Evolutionary conservation across 1,139 yeast genomes (phyloP), one percentile per base, ranked within the genome.

Genomic region (Pneumocystis canis): DNA sequence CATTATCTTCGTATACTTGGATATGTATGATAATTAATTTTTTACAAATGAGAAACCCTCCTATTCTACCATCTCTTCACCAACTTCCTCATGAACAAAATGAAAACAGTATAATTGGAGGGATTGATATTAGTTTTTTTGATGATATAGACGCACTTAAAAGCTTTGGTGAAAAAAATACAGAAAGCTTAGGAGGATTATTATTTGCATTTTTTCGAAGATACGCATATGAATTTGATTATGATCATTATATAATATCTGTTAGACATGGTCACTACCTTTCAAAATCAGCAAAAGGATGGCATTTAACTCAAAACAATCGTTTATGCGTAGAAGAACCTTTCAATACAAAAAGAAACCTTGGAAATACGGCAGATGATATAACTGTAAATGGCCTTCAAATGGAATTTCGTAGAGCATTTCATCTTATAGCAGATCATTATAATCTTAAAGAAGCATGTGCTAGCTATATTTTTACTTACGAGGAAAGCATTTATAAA

Each of bases 1-100:
- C 71, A 16, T 61, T 69, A 31, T 66, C 70, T 28, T 68, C 70
- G n/a, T 69, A 69, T 58, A 68, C 71, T 25, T 68, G 71, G 70
- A 66, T 68, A 5, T 66, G 71, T 53, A 60, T 69, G 64, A 66
- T 69, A 58, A 66, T 69, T 58, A 69, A 68, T 58, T 69, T 67
- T 61, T 63, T 69, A 31, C 71, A 69, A 58, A 61, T 65, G 39
- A 66, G 69, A 9, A 59, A 60, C 4, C 68, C 69, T 7, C 70
- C 71, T 9, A 60, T 69, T 20, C 61, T 69, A 9, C 71, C 71
- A 18, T 54, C 65, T n/a, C 61, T 69, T 33, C 71, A 69, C 40
- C 59, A 63, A 25, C 59, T 65, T 53, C 67, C 62, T 11, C 63
- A 41, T 25, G 65, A 61, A 20, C 35, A 58, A 32, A 62, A 65